Conservation (phyloP, 345 rosid genomes). For the Eucalyptus regnans region DNA sequence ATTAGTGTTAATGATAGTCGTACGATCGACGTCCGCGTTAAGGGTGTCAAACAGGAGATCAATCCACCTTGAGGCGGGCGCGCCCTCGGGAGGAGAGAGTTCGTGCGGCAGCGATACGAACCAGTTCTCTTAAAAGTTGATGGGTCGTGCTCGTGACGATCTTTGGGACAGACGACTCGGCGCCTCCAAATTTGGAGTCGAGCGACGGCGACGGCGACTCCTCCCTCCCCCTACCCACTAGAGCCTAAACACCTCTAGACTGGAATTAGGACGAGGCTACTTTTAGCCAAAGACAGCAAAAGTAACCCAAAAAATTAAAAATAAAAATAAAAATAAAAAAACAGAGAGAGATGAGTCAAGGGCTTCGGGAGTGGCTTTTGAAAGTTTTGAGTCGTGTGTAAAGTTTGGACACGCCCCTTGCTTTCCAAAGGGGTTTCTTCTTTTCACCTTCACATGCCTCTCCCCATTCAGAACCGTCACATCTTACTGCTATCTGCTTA, state of each 20-base stretch:
- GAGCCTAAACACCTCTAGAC: neutral
- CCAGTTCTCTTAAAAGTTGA: neutral
- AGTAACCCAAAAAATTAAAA: neutral
- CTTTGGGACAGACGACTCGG: neutral
- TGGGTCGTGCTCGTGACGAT: neutral
- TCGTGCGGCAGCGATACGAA: neutral
- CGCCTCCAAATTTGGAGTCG: neutral
- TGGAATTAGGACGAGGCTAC: neutral
- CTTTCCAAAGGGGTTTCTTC: neutral
- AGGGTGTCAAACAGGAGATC: neutral
- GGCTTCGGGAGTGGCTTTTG: neutral
- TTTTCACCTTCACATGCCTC: neutral
- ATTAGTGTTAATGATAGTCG: no score
- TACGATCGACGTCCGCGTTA: no score
- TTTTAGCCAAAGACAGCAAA: neutral
- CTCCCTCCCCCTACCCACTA: neutral
- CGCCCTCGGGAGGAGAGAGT: neutral
- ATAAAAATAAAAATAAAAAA: fast-evolving
- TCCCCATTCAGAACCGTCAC: neutral
- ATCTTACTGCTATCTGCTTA: neutral
- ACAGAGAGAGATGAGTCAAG: neutral
- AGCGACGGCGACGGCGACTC: neutral
- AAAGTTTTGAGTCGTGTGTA: neutral
- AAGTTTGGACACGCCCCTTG: neutral
- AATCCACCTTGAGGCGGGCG: neutral